phyloP scores from a whole-genome alignment of 257 asterid species.

The Mitragyna speciosa region DNA sequence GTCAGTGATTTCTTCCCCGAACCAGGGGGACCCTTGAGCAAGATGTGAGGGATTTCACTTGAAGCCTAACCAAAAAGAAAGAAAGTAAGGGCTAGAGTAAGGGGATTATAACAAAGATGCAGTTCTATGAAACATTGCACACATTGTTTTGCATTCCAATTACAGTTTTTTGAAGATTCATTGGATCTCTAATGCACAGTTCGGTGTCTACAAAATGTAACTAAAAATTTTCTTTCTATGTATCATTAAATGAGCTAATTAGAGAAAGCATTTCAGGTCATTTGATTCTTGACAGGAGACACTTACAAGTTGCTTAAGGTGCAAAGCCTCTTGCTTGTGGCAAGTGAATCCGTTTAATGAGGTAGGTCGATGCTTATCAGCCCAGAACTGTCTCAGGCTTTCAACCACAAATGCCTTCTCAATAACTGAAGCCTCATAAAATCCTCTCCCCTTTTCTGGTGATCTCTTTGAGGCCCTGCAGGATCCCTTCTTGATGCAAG shows the following conservation, averaged over 20 bases:
- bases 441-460: slow-evolving; percentile 51
- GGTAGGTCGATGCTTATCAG: slow-evolving; percentile 71
- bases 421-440: slow-evolving; percentile 67
- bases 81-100: background rate
- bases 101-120: background rate
- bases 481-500: slow-evolving; percentile 69
- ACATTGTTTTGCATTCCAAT: too few relatives aligned
- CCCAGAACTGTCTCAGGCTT: slow-evolving; percentile 77
- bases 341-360: slow-evolving; percentile 60
- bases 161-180: too few relatives aligned
- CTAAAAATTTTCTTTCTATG: background rate
- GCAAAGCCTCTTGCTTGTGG: slow-evolving; percentile 72
- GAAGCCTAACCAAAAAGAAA: slow-evolving; percentile 31
- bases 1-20: slow-evolving; percentile 72
- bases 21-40: slow-evolving; percentile 77
- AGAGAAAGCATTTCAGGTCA: background rate
- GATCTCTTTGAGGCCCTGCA: slow-evolving; percentile 55
- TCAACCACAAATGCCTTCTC: slow-evolving; percentile 67
- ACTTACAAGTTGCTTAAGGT: slow-evolving; percentile 68
- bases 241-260: background rate
- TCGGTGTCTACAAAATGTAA: too few relatives aligned
- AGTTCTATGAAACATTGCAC: background rate
- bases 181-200: too few relatives aligned
- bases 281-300: slow-evolving; percentile 5
- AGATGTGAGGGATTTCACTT: slow-evolving; percentile 53